These are phyloP conservation scores for Globisporangium sylvaticum DNA, from an alignment of 352 stramenopile genomes.

Conservation along the genomic window DNA sequence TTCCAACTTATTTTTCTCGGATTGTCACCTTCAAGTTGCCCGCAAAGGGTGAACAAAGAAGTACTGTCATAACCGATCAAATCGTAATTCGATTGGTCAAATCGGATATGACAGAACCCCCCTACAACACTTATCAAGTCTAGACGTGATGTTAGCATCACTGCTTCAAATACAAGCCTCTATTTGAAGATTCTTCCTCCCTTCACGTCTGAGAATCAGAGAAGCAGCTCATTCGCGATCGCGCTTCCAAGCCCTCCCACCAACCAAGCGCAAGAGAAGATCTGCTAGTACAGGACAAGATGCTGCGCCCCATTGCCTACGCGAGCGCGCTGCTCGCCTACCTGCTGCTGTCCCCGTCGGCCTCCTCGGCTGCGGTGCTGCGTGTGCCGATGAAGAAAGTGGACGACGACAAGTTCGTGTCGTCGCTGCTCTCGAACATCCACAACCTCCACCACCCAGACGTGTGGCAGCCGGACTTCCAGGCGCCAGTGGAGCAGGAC, in stretches of 20 bases:
- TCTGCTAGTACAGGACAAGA: constrained; percentile 1
- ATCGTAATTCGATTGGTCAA: too few relatives aligned
- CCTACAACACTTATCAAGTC: background rate
- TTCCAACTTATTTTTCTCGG: too few relatives aligned
- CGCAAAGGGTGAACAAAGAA: too few relatives aligned
- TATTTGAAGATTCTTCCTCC: background rate
- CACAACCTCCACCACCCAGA: constrained; percentile 31
- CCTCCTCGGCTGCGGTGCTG: constrained; percentile 27
- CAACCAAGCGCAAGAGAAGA: background rate
- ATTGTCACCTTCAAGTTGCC: too few relatives aligned
- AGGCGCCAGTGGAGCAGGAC: background rate
- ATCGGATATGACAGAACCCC: too few relatives aligned
- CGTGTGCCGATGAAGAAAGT: constrained; percentile 74
- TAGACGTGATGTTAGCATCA: background rate
- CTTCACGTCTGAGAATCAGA: background rate
- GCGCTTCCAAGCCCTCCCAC: background rate
- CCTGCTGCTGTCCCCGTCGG: constrained; percentile 8
- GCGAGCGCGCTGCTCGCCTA: constrained; percentile 13
- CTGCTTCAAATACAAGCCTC: constrained; percentile 1
- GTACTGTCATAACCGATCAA: too few relatives aligned
- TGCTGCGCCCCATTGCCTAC: constrained; percentile 15
- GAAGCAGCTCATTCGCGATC: background rate
- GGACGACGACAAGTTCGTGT: constrained; percentile 56
- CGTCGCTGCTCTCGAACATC: constrained; percentile 47
- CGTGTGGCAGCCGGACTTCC: constrained; percentile 45